Conservation (phyloP, 2,329 filamentous ascomycete genomes). For the Zymoseptoria passerinii region DNA sequence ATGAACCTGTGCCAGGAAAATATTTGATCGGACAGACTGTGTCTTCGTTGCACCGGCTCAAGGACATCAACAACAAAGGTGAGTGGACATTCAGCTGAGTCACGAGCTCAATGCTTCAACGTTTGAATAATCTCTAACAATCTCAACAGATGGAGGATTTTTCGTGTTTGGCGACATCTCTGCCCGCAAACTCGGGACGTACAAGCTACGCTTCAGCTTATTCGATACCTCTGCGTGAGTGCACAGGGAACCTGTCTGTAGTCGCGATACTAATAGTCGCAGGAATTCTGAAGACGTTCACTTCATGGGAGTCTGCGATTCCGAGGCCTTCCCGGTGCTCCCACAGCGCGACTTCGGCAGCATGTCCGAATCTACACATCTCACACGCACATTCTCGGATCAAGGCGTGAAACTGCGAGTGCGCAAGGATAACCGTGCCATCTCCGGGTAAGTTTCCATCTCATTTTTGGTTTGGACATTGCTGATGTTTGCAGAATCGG, state of each 20-base stretch:
- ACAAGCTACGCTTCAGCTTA: constrained; percentile 66
- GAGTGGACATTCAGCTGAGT: background rate
- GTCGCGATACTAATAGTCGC: constrained; percentile 1
- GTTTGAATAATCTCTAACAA: background rate
- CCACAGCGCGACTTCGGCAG: constrained; percentile 63
- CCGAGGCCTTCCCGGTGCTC: constrained; percentile 53
- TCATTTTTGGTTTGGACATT: background rate
- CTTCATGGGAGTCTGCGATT: constrained; percentile 48
- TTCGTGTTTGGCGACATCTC: constrained; percentile 90
- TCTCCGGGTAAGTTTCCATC: constrained; percentile 9
- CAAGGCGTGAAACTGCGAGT: constrained; percentile 77
- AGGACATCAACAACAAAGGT: constrained; percentile 44
- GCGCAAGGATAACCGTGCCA: constrained; percentile 64
- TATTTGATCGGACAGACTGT: constrained; percentile 56
- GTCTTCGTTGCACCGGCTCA: constrained; percentile 73
- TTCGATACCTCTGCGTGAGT: constrained; percentile 61
- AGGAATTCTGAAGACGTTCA: constrained; percentile 36
- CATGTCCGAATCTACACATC: constrained; percentile 70
- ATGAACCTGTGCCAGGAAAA: constrained; percentile 14
- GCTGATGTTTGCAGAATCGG: constrained; percentile 10
- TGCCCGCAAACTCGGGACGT: constrained; percentile 64
- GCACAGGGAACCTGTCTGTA: background rate
- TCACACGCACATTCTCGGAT: constrained; percentile 76
- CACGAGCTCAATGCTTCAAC: background rate
- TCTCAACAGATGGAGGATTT: constrained; percentile 63